Conservation (phyloP, 192 early-diverging fungal genomes). For the Entomortierella lignicola region DNA sequence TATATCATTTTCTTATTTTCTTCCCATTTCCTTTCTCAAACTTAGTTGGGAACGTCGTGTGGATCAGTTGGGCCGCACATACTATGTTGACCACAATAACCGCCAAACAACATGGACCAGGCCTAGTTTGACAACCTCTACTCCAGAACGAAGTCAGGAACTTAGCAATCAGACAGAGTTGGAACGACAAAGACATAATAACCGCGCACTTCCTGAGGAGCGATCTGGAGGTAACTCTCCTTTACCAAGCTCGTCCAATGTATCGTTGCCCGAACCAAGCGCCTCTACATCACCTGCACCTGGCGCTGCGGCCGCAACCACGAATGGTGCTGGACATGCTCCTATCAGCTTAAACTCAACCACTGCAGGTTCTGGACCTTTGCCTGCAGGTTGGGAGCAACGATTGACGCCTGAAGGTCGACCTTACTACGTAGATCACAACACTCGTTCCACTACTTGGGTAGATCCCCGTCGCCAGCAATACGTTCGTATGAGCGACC, state of each 20-base stretch:
- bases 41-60: conserved; percentile 94
- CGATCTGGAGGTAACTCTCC: conserved; percentile 52
- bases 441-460: conserved; percentile 92
- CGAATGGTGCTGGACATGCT: conserved; percentile 38
- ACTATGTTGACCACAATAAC: conserved; percentile 99
- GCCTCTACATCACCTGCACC: conserved; percentile 19
- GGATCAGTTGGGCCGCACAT: conserved; percentile 92
- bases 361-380: conserved; percentile 75
- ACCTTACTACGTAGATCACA: conserved; percentile 93
- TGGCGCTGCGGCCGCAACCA: conserved; percentile 24
- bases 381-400: conserved; percentile 89
- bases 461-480: conserved; percentile 84
- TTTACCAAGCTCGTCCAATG: conserved; percentile 26
- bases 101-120: conserved; percentile 94
- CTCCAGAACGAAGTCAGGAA: conserved; percentile 53
- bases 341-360: conserved; percentile 63
- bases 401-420: conserved; percentile 83
- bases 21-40: not conserved
- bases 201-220: conserved; percentile 84
- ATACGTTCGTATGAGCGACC: conserved; percentile 65
- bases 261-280: conserved; percentile 15
- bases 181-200: conserved; percentile 85
- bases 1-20: not conserved
- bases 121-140: conserved; percentile 57
- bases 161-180: conserved; percentile 69